Base-by-base conservation (phyloP, 2,329 filamentous ascomycete species). In the Fusarium setosum region DNA sequence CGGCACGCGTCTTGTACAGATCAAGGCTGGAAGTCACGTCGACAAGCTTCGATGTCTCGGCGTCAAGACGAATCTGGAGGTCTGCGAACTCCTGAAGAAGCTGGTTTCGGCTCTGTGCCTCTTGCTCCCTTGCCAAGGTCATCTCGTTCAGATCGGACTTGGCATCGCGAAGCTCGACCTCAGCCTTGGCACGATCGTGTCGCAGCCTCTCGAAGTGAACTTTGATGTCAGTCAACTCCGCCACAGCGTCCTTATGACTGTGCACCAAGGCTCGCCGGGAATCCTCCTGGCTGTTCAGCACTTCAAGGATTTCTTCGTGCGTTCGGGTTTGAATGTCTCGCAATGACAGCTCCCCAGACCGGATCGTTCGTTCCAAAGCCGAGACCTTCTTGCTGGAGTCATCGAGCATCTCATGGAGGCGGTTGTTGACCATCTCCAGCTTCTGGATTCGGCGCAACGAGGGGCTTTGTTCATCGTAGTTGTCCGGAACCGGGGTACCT, bases 361-460 rank as follows among this genome's bases (percentile, higher is more conserved):
- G 92, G 57, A 98, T 90, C 61, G 90, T 94, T 75, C 92, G 92
- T 78, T 98, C 96, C 20, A 98, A 81, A 1, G 91, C 88, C 7
- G 95, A 97, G 3, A 97, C 91, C 80, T 97, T 97, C 83, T 93
- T 95, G 17, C 91, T 85, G 4, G 95, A 97, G 76, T 97, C 94
- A 76, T 98, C 95, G 6, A 98, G 89, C 87, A 97, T 93, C 65
- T 97, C 93, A 73, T 98, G 95, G 13, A 98, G 85, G 56, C 94
- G 90, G 76, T 87, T 94, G 79, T 98, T 98, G 74, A 92, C 95
- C 70, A 93, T 89, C 78, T 98, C 95, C 6, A 98, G 86, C 79
- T 97, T 95, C 74, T 97, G 92, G 72, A 97, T 90, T 15, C 96
- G 90, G 54, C 90, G 87, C 45, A 92, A 76, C 2, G 93, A 95